Conservation (phyloP, 495 filamentous ascomycete species). For the Penicillium longicatenatum region DNA sequence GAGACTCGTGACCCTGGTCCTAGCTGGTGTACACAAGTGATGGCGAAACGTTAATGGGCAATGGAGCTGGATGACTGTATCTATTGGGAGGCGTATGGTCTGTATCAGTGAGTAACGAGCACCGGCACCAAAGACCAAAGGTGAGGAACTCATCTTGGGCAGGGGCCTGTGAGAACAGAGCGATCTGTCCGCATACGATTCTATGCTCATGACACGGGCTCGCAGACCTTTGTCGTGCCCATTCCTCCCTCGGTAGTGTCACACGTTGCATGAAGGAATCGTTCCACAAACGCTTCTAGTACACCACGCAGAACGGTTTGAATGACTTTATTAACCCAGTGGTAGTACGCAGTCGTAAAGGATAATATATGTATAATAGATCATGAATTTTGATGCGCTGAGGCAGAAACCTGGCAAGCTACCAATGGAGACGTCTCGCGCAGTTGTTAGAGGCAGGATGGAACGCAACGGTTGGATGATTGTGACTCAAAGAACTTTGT, state of each 20-base stretch:
- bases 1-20: slow-evolving; percentile 4
- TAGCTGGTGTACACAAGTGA: no score
- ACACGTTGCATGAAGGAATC: not conserved
- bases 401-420: slow-evolving; percentile 3
- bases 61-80: not conserved
- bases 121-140: not conserved
- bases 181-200: not conserved
- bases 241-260: not conserved
- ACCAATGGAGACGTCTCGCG: slow-evolving; percentile 1
- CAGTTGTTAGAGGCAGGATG: not conserved
- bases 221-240: not conserved
- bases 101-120: not conserved
- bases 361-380: not conserved
- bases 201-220: not conserved
- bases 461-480: not conserved
- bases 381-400: not conserved
- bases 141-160: slow-evolving; percentile 1
- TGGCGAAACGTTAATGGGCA: no score
- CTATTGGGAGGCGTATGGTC: not conserved
- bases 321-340: slow-evolving; percentile 2
- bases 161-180: not conserved
- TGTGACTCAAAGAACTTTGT: slow-evolving; percentile 1
- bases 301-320: slow-evolving; percentile 1
- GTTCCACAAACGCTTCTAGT: not conserved
- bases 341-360: slow-evolving; percentile 1